Evolutionary conservation across 2,329 filamentous ascomycete genomes (phyloP), one percentile per base, ranked within the genome.

Genomic region (Laburnicola sp.): DNA sequence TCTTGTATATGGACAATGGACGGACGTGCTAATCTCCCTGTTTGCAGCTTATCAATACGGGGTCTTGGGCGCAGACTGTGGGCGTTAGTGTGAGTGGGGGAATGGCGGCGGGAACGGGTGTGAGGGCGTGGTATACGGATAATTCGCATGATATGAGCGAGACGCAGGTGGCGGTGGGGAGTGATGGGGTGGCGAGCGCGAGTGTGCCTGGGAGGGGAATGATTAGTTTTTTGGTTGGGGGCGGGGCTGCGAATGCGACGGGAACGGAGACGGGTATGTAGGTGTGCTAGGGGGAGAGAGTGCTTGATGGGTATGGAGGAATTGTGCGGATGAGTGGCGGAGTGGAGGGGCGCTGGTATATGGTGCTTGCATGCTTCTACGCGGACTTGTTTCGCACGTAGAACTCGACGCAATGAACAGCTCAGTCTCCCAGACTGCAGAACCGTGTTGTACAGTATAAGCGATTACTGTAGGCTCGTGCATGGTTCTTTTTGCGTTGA

Each of bases 61-160:
- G 58, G 7, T 58, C 62, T 4, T 41, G 54, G n/a, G 42, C 59
- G 23, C 59, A 63, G 53, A 63, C 39, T 4, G 50, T 64, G 8
- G 45, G 57, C 34, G 31, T 65, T 9, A 45, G 34, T 26, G 8
- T 61, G 26, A 27, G 47, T 9, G 59, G 51, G 4, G 45, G 22
- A 1, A 42, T 43, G 25, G 21, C 51, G 2, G 45, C 42, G 22
- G 51, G 50, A 34, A 42, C 56, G 25, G 51, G 16, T 23, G 59
- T 58, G 11, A 51, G 40, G 38, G 65, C 65, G 5, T 69, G 60
- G 58, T 58, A 59, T 28, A 67, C 64, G 6, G 65, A 67, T 54
- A 65, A 64, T 44, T 51, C 58, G 21, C 50, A 62, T 48, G 62
- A 64, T 51, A 60, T 60, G 57, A 56, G 34, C 9, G 53, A 45